A percentile compares a stretch with the other conserved stretches of the same genome.
phyloP scores from a whole-genome alignment of 1,139 yeast species.

The Yamadazyma siamensis region DNA sequence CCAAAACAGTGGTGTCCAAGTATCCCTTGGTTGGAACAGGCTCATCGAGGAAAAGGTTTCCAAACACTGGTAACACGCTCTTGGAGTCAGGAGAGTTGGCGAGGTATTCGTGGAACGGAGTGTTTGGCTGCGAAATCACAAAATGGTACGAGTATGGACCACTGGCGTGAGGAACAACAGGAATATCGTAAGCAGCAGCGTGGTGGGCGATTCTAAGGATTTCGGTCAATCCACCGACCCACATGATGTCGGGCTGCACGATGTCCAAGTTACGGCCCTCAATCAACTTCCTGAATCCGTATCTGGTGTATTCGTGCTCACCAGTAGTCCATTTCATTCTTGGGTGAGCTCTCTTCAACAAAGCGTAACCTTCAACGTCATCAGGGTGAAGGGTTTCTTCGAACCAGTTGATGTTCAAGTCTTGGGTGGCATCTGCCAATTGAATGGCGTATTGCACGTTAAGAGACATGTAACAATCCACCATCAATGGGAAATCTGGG shows the following conservation, averaged over 20 bases:
- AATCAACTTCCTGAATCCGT: constrained; percentile 47
- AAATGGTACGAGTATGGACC: constrained; percentile 51
- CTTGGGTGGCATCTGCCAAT: constrained; percentile 38
- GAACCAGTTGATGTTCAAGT: constrained; percentile 48
- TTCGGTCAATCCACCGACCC: constrained; percentile 52
- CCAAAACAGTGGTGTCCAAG: constrained; percentile 32
- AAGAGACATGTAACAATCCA: constrained; percentile 49
- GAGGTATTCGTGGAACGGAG: constrained; percentile 50
- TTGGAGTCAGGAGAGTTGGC: constrained; percentile 48
- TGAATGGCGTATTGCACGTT: constrained; percentile 47
- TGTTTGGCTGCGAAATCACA: constrained; percentile 44
- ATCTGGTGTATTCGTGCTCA: constrained; percentile 48
- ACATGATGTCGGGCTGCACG: constrained; percentile 51
- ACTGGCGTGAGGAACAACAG: constrained; percentile 50
- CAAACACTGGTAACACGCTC: constrained; percentile 45
- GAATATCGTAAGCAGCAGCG: constrained; percentile 50
- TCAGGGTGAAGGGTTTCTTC: constrained; percentile 51
- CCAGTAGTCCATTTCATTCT: constrained; percentile 48
- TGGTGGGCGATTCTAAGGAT: constrained; percentile 42
- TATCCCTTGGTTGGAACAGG: constrained; percentile 44
- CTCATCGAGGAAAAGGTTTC: constrained; percentile 41
- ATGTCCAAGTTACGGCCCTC: constrained; percentile 47
- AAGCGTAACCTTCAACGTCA: constrained; percentile 44
- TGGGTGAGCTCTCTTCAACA: constrained; percentile 43
- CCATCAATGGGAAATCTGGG: constrained; percentile 49